Evolutionary conservation across 148 eudicot species (phyloP).

Genomic region (Cornus florida): DNA sequence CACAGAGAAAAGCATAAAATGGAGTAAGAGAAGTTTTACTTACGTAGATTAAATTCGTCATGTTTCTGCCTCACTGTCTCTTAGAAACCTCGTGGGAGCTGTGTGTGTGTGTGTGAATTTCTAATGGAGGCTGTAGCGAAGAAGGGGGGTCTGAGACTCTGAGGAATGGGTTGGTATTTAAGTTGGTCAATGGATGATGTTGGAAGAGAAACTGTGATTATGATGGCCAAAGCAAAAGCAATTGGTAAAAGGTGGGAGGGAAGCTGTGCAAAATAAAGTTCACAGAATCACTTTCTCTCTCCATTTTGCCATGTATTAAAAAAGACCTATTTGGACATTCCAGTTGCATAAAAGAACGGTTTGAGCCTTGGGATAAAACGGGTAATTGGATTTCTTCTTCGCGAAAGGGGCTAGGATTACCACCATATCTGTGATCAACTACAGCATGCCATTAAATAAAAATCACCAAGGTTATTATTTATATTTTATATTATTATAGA

Average conservation of each 20-base stretch:
- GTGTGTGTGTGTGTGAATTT: too few species aligned
- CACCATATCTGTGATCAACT: background rate
- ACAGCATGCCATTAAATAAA: background rate
- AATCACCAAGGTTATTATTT: too few species aligned
- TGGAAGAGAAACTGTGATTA: conserved; percentile 46
- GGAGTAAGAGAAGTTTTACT: conserved; percentile 9
- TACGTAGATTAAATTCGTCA: conserved; percentile 3
- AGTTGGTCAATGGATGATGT: conserved; percentile 32
- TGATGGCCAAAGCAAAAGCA: conserved; percentile 38
- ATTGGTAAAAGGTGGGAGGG: conserved; percentile 54
- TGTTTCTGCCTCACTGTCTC: conserved; percentile 8
- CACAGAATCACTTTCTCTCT: conserved; percentile 19
- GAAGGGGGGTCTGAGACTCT: conserved; percentile 21
- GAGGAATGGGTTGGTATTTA: conserved; percentile 13
- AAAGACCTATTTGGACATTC: conserved; percentile 5
- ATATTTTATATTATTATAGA: too few species aligned
- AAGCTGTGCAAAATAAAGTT: conserved; percentile 70
- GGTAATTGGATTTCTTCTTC: conserved; percentile 2
- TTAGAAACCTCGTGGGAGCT: too few species aligned
- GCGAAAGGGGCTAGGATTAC: background rate
- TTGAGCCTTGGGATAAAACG: background rate
- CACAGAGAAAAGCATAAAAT: background rate
- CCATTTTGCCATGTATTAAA: background rate
- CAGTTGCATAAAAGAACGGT: background rate
- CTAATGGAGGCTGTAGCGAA: conserved; percentile 32